Percentiles rank a stretch among this genome's conserved stretches.
Conservation (phyloP, 208 protist species). For the Leishmania tarentolae region DNA sequence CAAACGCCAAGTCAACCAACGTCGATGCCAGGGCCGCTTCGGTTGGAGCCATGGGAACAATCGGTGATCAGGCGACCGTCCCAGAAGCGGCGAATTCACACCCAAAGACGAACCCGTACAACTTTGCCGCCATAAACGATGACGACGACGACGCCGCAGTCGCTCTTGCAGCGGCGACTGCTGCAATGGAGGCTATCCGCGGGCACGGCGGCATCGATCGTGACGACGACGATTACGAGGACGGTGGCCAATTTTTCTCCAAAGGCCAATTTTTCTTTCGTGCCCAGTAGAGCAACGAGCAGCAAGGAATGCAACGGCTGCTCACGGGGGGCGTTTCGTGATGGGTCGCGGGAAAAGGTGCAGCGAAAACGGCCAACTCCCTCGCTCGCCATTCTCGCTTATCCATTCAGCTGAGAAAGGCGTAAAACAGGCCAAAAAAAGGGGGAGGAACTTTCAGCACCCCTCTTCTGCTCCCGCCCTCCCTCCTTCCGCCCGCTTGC, state of each 20-base stretch:
- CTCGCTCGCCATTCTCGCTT: not conserved
- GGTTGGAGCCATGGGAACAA: not conserved
- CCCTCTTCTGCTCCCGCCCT: not conserved
- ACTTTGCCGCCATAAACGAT: constrained; percentile 28
- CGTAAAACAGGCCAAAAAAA: too few species aligned
- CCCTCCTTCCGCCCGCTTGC: not conserved
- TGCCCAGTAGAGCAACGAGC: constrained; percentile 10
- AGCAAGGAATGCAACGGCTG: not conserved
- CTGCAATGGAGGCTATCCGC: constrained; percentile 32
- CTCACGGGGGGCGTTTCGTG: too few species aligned
- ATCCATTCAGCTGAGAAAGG: too few species aligned
- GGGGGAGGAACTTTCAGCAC: too few species aligned
- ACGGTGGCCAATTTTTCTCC: constrained; percentile 25
- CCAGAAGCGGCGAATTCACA: not conserved
- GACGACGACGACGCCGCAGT: constrained; percentile 34
- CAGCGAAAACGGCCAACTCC: not conserved
- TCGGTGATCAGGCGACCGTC: not conserved
- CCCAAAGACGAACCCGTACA: constrained; percentile 5
- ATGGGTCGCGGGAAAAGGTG: not conserved
- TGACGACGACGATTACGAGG: constrained; percentile 29
- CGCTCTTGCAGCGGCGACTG: constrained; percentile 33
- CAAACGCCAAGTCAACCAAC: not conserved
- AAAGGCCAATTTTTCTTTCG: constrained; percentile 36
- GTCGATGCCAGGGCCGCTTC: not conserved
- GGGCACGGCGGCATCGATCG: constrained; percentile 22